Conservation (phyloP, 805 yeast species). For the Candida suzukii region DNA sequence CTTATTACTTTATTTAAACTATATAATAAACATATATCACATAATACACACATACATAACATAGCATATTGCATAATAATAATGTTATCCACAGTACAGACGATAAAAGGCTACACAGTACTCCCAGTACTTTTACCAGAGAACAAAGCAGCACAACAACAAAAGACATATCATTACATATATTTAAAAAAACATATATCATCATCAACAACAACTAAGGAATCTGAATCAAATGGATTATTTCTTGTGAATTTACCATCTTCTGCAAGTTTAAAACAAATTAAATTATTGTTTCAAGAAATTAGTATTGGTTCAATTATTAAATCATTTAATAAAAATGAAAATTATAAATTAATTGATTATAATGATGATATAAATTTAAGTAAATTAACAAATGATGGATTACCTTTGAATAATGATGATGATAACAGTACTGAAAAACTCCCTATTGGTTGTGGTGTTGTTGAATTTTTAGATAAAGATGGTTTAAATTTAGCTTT, state of each 20-base stretch:
- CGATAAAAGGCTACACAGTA: conserved; percentile 52
- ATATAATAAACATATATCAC: too few species aligned
- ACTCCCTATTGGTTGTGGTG: conserved; percentile 68
- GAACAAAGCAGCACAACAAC: conserved; percentile 7
- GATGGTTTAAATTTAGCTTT: conserved; percentile 60
- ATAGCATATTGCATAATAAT: too few species aligned
- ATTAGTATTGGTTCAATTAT: conserved; percentile 62
- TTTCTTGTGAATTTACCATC: conserved; percentile 76
- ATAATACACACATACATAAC: too few species aligned
- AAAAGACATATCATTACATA: conserved; percentile 44
- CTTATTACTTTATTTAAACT: too few species aligned
- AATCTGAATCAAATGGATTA: conserved; percentile 46
- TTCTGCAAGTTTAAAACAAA: conserved; percentile 40
- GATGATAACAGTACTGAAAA: conserved; percentile 33
- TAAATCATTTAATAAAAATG: conserved; percentile 30
- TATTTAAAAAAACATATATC: conserved; percentile 60
- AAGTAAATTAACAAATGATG: conserved; percentile 38
- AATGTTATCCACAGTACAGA: conserved; percentile 20
- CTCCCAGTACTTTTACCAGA: conserved; percentile 36
- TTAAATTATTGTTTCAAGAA: conserved; percentile 51
- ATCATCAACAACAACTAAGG: conserved; percentile 26
- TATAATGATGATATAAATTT: conserved; percentile 44
- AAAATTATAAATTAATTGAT: conserved; percentile 23
- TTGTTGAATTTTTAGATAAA: conserved; percentile 69
- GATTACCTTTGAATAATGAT: conserved; percentile 7